These are phyloP conservation scores for Wickerhamomyces sp. DNA, from an alignment of 1,139 yeast species.

Conservation along the genomic window DNA sequence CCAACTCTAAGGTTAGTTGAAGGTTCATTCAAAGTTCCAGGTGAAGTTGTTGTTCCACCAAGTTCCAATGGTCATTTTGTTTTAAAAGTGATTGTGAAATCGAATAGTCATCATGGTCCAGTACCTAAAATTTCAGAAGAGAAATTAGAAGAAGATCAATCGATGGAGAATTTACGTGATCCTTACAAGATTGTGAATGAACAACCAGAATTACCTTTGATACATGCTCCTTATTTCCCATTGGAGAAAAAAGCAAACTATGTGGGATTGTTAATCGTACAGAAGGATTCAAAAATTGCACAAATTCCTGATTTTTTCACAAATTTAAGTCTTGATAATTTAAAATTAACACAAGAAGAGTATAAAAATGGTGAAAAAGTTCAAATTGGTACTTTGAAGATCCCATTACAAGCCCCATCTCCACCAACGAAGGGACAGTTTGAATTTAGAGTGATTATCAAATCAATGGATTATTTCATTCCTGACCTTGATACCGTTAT, in stretches of 20 bases:
- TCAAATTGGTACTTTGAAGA: slow-evolving; percentile 63
- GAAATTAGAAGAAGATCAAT: slow-evolving; percentile 42
- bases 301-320: slow-evolving; percentile 61
- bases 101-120: slow-evolving; percentile 59
- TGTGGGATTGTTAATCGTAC: slow-evolving; percentile 63
- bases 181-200: slow-evolving; percentile 62
- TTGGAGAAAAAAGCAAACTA: slow-evolving; percentile 47
- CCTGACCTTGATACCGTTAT: slow-evolving; percentile 66
- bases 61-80: slow-evolving; percentile 68
- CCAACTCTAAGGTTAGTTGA: slow-evolving; percentile 68
- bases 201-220: slow-evolving; percentile 61
- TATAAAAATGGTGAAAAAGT: slow-evolving; percentile 34
- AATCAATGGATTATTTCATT: slow-evolving; percentile 66
- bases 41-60: slow-evolving; percentile 76
- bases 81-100: slow-evolving; percentile 69
- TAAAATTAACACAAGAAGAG: slow-evolving; percentile 46
- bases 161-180: slow-evolving; percentile 62
- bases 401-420: slow-evolving; percentile 66
- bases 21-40: slow-evolving; percentile 82
- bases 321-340: slow-evolving; percentile 50
- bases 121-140: slow-evolving; percentile 21
- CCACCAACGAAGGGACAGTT: slow-evolving; percentile 60
- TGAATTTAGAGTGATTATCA: slow-evolving; percentile 60
- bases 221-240: slow-evolving; percentile 77
- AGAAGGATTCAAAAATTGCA: slow-evolving; percentile 71